These are phyloP conservation scores for Syncephalastrum sp. DNA, from an alignment of 371 early-diverging fungal genomes.

Conservation along the genomic window DNA sequence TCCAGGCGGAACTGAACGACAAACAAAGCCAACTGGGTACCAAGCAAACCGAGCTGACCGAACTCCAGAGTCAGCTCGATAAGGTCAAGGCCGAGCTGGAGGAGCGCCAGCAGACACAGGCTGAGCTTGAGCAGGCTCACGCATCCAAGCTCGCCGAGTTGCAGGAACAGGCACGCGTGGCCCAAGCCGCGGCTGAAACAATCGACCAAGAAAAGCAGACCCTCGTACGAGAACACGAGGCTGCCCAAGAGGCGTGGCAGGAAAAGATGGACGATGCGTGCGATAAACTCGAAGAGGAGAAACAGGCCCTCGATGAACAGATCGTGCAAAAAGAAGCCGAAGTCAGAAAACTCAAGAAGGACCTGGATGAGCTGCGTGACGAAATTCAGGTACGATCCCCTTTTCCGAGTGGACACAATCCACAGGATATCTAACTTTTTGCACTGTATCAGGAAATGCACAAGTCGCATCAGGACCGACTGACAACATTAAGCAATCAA, in stretches of 20 bases:
- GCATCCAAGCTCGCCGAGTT: not conserved
- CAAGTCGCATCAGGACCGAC: slow-evolving; percentile 19
- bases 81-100: not conserved
- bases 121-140: slow-evolving; percentile 2
- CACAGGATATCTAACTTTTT: not conserved
- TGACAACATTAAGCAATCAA: slow-evolving; percentile 17
- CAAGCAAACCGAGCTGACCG: slow-evolving; percentile 6
- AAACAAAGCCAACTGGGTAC: slow-evolving; percentile 8
- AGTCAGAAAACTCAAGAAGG: slow-evolving; percentile 14
- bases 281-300: slow-evolving; percentile 18
- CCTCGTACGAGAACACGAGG: slow-evolving; percentile 2
- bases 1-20: slow-evolving; percentile 1
- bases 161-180: slow-evolving; percentile 2
- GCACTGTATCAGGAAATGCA: slow-evolving; percentile 14
- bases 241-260: slow-evolving; percentile 8
- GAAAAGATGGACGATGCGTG: slow-evolving; percentile 18
- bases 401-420: not conserved
- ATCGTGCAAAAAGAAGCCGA: slow-evolving; percentile 16
- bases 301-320: slow-evolving; percentile 14
- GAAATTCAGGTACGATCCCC: slow-evolving; percentile 14
- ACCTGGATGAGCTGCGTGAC: slow-evolving; percentile 24
- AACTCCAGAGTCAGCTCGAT: slow-evolving; percentile 6
- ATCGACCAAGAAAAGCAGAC: slow-evolving; percentile 7
- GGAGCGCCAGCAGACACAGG: not conserved
- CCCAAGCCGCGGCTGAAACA: not conserved